Base-by-base conservation (phyloP, 2,329 filamentous ascomycete species). In the Neophaeococcomyces mojaviensis region DNA sequence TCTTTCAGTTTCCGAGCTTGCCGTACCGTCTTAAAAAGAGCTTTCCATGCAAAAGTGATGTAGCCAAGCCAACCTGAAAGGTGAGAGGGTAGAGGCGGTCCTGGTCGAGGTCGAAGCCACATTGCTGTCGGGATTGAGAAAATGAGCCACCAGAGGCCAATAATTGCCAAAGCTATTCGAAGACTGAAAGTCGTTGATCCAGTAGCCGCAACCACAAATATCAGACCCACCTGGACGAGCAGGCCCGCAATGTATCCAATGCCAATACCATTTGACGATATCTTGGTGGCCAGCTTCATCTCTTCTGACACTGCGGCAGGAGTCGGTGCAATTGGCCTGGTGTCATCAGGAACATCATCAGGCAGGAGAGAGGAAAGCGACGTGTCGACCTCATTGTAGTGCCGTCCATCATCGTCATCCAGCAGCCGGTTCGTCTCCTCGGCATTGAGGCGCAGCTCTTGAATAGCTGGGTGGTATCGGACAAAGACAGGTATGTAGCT, bases 401-500 rank as follows among this genome's bases (percentile, higher is more conserved):
- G 49, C 8, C 46, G 35, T 26, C 50, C 49, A 20, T 50, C 24
- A 16, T 51, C 44, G n/a, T 26, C 44, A 12, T 38, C 28, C 5
- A 32, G 22, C 30, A 39, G 19, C 12, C 34, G 16, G 20, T 53
- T 47, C 22, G 47, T 46, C 34, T 49, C 28, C 13, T 38, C 32
- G 15, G 40, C 31, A 4, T 44, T 31, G 1, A 13, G 28, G 16
- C 33, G 44, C n/a, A 35, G 8, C 15, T 34, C 19, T 13, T 31
- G 44, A 35, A 77, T 63, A 5, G 66, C 66, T 9, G 86, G 83
- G 63, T 97, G 88, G 61, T 94, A 81, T 38, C 90, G 79, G 47
- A 97, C 92, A 8, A 98, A 75, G 7, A 98, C 72, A 0, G 92
- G 92, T 35, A 98, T 71, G 59, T 96, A 98, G 0, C 89, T 95